phyloP scores from a whole-genome alignment of 257 asterid species.

The Vinca minor region DNA sequence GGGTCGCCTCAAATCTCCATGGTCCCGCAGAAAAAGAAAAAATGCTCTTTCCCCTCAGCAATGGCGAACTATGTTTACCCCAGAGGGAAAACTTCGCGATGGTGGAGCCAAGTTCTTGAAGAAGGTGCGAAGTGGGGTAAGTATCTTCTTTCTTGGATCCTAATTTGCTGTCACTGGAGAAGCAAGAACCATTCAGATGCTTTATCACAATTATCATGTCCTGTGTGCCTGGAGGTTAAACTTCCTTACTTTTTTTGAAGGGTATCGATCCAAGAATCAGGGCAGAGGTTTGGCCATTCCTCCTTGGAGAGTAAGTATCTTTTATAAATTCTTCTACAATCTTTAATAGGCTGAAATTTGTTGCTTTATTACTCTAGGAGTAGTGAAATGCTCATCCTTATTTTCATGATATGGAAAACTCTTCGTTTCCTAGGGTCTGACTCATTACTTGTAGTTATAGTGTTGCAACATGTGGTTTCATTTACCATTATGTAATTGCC shows the following conservation, averaged over 20 bases:
- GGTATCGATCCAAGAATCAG: conserved; percentile 86
- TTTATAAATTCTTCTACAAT: conserved; percentile 11
- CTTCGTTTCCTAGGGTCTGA: not conserved
- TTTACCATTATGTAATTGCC: not conserved
- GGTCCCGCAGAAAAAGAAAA: conserved; percentile 90
- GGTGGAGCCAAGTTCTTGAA: conserved; percentile 73
- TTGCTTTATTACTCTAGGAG: not conserved
- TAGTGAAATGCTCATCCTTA: not conserved
- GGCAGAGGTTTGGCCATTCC: conserved; percentile 93
- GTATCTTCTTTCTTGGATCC: conserved; percentile 22
- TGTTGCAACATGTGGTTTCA: conserved; percentile 3
- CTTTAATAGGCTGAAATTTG: not conserved
- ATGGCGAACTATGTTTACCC: conserved; percentile 67
- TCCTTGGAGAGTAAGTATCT: conserved; percentile 85
- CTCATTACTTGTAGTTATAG: not conserved
- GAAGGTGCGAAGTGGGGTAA: conserved; percentile 95
- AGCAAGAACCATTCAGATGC: not conserved
- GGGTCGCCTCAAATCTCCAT: conserved; percentile 80
- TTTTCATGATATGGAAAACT: conserved; percentile 1
- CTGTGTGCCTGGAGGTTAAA: conserved; percentile 3
- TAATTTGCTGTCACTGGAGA: too few species aligned
- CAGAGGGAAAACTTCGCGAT: conserved; percentile 77
- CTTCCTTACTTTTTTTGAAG: conserved; percentile 29
- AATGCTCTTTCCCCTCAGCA: conserved; percentile 61
- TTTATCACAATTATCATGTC: not conserved